Base-by-base conservation (phyloP, 306 rosid genomes). In the Astragalus membranaceus region DNA sequence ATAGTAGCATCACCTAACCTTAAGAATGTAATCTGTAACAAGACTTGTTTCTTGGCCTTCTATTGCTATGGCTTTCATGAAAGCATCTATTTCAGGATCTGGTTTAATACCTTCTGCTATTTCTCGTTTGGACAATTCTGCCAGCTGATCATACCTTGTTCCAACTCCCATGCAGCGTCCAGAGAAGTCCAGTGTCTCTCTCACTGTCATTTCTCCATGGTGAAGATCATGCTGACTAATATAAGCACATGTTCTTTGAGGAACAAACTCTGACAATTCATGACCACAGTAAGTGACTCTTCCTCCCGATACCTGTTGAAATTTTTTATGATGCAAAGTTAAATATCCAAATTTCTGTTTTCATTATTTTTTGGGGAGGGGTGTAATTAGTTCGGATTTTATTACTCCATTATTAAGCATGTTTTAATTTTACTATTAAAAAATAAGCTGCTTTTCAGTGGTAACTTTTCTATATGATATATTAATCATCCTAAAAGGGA, bases 181-280 rank as follows among this genome's bases (percentile, higher is more conserved):
- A 2, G 96, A 80, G 54, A 88, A 88, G 62, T 88, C 89, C 51
- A 86, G 43, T 7, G 92, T 84, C 73, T 88, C 95, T 54, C 88
- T 83, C 46, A 86, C 89, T 72, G 92, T 88, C 89, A 86, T 86
- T 77, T 86, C 92, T 57, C 89, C 87, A 59, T 84, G 80, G 68
- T 88, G 95, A 78, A 92, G 96, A 80, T 89, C 96, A 75, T 92
- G 84, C 78, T 92, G 94, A 72, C 96, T 85, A 30, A 92, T 87
- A 61, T 87, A 92, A 65, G 94, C 93, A 26, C 94, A 92, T 7
- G 97, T 92, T 70, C 97, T 92, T 69, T 82, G 87, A 52, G 94
- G 96, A 63, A 89, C 82, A 81, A 92, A 92, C 56, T 92, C 97
- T 30, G 81, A 61, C 5, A 92, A 74, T 51, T 88, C 97, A 41